Base-by-base conservation (phyloP, 2,329 filamentous ascomycete species). In the Sporothrix humicola region DNA sequence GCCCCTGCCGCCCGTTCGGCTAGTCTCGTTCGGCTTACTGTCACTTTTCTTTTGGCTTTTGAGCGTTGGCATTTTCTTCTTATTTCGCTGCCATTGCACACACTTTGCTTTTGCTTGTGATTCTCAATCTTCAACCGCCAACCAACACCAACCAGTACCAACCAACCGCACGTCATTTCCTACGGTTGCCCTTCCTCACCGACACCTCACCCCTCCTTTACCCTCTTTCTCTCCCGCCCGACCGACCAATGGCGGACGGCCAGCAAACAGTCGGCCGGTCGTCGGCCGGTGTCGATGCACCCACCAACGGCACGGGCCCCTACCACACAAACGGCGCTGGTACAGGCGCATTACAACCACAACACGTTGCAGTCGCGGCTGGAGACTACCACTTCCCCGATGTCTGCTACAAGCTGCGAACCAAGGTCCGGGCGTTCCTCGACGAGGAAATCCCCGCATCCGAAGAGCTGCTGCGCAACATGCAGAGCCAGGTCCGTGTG, bases 401-500 rank as follows among this genome's bases (percentile, higher is more conserved):
- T 26, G 80, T 86, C 79, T 89, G 84, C 82, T 81, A 81, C 80
- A 82, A 85, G 77, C 84, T 93, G 75, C 86, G 89, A 77, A 82
- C 82, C 75, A 88, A 88, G 80, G 84, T 97, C 74, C 83, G 88
- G 68, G 84, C 85, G 31, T 94, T 97, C 79, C 85, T 97, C 72
- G 84, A 84, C 65, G 86, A 90, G 76, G 82, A 88, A n/a, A 37
- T 74, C 46, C 84, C 88, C 74, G 84, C 86, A 2, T 69, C 73
- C 26, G 86, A 87, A 23, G 83, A 88, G 72, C 81, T 88, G 61
- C 82, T 95, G 73, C 85, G 83, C 77, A 85, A 85, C 72, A 89
- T 94, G 42, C 95, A 98, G 83, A 82, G 84, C 73, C 94, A 96
- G 84, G 92, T 93, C 63, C 88, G 89, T 75, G 85, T 89, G 71